These are phyloP conservation scores for Peribolospora baueri DNA, from an alignment of 768 basidiomycete genomes.

Conservation along the genomic window DNA sequence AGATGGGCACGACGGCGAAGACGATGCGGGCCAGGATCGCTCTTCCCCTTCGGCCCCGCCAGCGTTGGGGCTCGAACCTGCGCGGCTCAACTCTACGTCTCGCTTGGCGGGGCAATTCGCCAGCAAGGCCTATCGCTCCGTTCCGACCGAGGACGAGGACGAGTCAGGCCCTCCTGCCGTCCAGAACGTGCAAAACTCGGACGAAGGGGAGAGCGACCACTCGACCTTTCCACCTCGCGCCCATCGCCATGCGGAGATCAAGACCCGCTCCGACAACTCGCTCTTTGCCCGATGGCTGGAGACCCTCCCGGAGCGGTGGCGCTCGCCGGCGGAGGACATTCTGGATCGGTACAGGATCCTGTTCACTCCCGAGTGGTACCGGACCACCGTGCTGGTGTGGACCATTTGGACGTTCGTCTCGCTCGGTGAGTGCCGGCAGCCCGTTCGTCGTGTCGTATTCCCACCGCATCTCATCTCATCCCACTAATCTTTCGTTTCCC, in stretches of 20 bases:
- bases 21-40: background rate
- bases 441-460: background rate
- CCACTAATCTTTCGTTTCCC: background rate
- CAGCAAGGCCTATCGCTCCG: background rate
- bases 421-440: conserved; percentile 30
- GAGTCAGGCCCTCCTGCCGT: background rate
- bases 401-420: conserved; percentile 48
- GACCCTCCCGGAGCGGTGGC: no score
- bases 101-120: background rate
- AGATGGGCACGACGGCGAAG: conserved; percentile 4
- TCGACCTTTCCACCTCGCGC: no score
- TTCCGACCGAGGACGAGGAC: background rate
- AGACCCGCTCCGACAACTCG: no score
- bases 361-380: conserved; percentile 46
- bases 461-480: conserved; percentile 3
- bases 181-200: background rate
- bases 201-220: conserved; percentile 24
- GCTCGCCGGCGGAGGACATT: no score
- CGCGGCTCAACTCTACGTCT: conserved; percentile 1
- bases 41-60: background rate
- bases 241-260: no score
- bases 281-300: no score
- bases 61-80: background rate
- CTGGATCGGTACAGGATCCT: conserved; percentile 33
- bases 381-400: conserved; percentile 60